phyloP scores from a whole-genome alignment of 1,284 basidiomycete genomes.

The Ceratobasidium theobromae region DNA sequence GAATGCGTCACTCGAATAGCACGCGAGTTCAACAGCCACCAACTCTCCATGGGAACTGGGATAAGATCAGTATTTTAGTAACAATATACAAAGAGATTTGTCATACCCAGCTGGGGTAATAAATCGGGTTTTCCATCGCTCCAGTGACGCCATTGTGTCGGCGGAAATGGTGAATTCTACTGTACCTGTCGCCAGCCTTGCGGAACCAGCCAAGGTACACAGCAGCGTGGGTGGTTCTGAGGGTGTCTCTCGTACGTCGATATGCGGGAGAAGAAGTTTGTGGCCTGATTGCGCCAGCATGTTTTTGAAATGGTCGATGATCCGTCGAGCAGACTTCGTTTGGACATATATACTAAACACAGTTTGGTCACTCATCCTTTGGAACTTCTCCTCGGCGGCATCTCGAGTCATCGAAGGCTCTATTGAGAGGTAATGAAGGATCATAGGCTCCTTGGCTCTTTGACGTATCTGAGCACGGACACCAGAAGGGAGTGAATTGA shows the following conservation, averaged over 20 bases:
- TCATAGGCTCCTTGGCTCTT: not conserved
- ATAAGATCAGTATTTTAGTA: not conserved
- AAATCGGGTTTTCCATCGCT: conserved; percentile 17
- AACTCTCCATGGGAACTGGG: conserved; percentile 14
- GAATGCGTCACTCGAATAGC: conserved; percentile 3
- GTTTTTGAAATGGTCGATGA: not conserved
- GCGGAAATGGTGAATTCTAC: conserved; percentile 10
- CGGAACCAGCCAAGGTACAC: not conserved
- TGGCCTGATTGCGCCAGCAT: not conserved
- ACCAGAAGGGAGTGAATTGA: not conserved
- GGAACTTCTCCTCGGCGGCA: not conserved
- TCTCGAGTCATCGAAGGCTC: conserved; percentile 2
- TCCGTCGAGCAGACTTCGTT: not conserved
- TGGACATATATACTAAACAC: conserved; percentile 5
- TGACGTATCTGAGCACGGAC: conserved; percentile 3
- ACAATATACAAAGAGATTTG: not conserved
- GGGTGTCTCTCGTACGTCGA: not conserved
- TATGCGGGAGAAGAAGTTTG: not conserved
- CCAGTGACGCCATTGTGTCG: conserved; percentile 1
- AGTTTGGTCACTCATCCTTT: conserved; percentile 5
- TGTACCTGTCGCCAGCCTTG: not conserved
- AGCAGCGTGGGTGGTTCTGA: not conserved
- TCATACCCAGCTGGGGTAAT: conserved; percentile 8
- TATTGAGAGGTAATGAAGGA: conserved; percentile 1
- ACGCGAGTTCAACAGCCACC: conserved; percentile 5